Conservation (phyloP, 2,329 filamentous ascomycete genomes). For the Trichophyton equinum region DNA sequence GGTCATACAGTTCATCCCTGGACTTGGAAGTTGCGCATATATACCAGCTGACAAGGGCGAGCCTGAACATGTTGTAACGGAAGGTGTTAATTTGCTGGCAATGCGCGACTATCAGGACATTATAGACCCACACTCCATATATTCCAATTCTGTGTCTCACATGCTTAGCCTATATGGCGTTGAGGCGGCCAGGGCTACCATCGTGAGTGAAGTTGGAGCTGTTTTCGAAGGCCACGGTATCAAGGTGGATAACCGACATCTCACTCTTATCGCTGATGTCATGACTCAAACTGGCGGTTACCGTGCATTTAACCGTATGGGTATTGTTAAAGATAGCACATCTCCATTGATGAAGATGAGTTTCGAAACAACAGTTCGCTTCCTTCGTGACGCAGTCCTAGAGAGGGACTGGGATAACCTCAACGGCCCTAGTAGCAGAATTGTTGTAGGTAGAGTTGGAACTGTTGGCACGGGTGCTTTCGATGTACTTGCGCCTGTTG, state of each 20-base stretch:
- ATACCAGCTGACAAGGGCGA: conserved; percentile 44
- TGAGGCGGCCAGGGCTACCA: conserved; percentile 77
- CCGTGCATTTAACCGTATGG: conserved; percentile 83
- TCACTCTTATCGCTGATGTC: conserved; percentile 91
- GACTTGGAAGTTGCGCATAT: conserved; percentile 60
- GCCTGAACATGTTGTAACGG: conserved; percentile 52
- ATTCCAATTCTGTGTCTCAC: conserved; percentile 84
- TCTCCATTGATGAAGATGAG: conserved; percentile 98
- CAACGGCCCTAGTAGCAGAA: conserved; percentile 68
- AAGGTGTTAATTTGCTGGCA: conserved; percentile 75
- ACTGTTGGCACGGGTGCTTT: conserved; percentile 83
- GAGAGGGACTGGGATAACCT: conserved; percentile 86
- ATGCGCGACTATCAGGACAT: conserved; percentile 81
- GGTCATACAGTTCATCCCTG: conserved; percentile 74
- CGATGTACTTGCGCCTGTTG: conserved; percentile 57
- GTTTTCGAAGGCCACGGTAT: conserved; percentile 92
- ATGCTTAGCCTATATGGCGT: conserved; percentile 82
- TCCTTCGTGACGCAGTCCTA: conserved; percentile 81
- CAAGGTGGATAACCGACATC: conserved; percentile 75
- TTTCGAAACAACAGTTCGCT: conserved; percentile 92
- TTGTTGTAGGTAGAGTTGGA: conserved; percentile 74
- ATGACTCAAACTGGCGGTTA: conserved; percentile 94
- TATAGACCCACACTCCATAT: conserved; percentile 73
- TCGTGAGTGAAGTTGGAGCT: conserved; percentile 69
- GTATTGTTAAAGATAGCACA: conserved; percentile 63